phyloP scores from a whole-genome alignment of 495 filamentous ascomycete species.

The Penicillium samsonianum region DNA sequence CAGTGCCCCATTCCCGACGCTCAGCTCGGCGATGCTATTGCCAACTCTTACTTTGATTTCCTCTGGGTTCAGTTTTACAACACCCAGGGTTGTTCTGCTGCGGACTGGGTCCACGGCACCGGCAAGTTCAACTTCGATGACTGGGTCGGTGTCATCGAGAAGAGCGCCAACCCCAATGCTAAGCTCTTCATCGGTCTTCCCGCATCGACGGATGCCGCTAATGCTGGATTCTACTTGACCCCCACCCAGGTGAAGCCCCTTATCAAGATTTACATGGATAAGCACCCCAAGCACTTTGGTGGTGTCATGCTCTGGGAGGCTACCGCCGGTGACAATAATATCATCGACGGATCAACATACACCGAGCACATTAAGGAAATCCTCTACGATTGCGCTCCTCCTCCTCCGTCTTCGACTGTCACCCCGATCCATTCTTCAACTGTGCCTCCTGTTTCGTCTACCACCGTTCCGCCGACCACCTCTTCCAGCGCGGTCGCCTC shows the following conservation, averaged over 20 bases:
- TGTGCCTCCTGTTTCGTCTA: constrained; percentile 9
- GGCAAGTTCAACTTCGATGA: constrained; percentile 60
- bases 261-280: constrained; percentile 49
- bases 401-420: constrained; percentile 26
- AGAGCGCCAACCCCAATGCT: constrained; percentile 56
- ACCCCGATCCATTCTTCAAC: constrained; percentile 23
- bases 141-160: constrained; percentile 66
- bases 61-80: constrained; percentile 75
- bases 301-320: constrained; percentile 78
- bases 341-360: constrained; percentile 45
- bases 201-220: constrained; percentile 41
- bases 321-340: constrained; percentile 52
- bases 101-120: constrained; percentile 43
- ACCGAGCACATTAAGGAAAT: constrained; percentile 46
- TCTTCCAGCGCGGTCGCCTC: constrained; percentile 21
- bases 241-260: constrained; percentile 50
- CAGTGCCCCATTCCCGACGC: constrained; percentile 63
- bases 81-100: constrained; percentile 55
- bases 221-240: constrained; percentile 45
- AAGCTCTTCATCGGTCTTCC: constrained; percentile 68
- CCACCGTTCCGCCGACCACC: constrained; percentile 16
- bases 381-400: constrained; percentile 36
- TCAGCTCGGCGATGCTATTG: constrained; percentile 55
- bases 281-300: constrained; percentile 58
- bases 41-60: constrained; percentile 57